These are phyloP conservation scores for Ceriops decandra DNA, from an alignment of 345 rosid species.

Conservation along the genomic window DNA sequence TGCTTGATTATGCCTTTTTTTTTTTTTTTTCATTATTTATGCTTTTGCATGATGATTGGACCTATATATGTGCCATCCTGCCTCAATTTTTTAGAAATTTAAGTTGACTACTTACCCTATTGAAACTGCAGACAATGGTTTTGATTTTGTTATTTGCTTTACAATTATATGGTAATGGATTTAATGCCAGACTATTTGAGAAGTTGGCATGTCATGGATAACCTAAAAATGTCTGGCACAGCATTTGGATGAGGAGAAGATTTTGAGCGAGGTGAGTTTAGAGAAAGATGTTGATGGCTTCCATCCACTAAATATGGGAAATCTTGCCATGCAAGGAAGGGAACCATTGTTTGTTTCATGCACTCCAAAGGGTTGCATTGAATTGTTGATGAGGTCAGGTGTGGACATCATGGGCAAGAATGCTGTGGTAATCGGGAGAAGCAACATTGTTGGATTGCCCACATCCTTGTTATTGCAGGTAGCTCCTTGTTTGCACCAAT, in stretches of 20 bases:
- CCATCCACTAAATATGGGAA: constrained; percentile 2
- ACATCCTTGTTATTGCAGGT: constrained; percentile 84
- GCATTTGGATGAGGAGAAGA: constrained; percentile 83
- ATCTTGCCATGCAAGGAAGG: constrained; percentile 38
- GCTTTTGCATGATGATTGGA: not conserved
- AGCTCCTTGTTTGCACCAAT: constrained; percentile 3
- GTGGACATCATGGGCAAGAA: constrained; percentile 69
- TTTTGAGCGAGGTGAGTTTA: constrained; percentile 54
- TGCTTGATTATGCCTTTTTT: not conserved
- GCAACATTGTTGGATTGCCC: constrained; percentile 91
- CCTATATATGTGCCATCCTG: not conserved
- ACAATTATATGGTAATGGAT: constrained; percentile 11
- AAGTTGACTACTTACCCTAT: not conserved
- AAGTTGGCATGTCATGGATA: constrained; percentile 17
- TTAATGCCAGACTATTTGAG: constrained; percentile 22
- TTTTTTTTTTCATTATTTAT: not conserved
- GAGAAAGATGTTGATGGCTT: constrained; percentile 41
- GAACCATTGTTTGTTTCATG: constrained; percentile 83
- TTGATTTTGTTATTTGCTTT: constrained; percentile 6
- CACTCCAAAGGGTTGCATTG: constrained; percentile 84
- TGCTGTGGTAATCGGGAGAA: constrained; percentile 85
- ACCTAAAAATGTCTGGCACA: constrained; percentile 29
- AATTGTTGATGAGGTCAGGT: constrained; percentile 72
- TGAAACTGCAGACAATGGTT: not conserved
- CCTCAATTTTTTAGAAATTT: not conserved